Evolutionary conservation across 148 eudicot genomes (phyloP), one percentile per base, ranked within the genome.

Genomic region (Polygonum maritimum): DNA sequence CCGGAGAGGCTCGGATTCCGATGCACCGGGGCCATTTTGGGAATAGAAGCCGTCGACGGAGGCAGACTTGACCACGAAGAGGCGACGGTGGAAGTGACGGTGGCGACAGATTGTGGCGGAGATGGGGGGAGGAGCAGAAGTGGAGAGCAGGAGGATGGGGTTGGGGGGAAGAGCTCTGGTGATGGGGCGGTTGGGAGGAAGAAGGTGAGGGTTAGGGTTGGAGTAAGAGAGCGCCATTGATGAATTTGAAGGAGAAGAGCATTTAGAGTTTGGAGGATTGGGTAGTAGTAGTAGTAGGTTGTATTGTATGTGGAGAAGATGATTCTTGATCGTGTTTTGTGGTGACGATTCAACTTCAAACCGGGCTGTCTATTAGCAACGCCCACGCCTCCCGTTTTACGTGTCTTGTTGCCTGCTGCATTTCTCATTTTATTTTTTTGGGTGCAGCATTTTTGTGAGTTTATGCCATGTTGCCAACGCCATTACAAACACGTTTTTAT

Each of bases 21-120:
- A 1, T 73, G 74, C 7, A 74, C 78, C 2, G 77, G 51, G 12
- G 26, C 41, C 60, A 60, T 40, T 69, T 8, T 44, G 14, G 19
- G 78, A 31, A 2, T 85, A 80, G 7, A 84, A 73, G 12, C 95
- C 93, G 55, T 90, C 85, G 4, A 85, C 67, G 5, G 89, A n/a
- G 62, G 88, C 81, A 14, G 91, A 85, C 67, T 87, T 86, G 47
- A 76, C 73, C 2, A 76, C 38, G 9, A 74, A 41, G 41, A 73
- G 33, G 44, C 33, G 76, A 40, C 74, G 77, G 62, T 76, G 73
- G 39, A 11, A 38, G 39, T 11, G 22, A 48, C 38, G 71, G 71
- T 14, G 49, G 55, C 26, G 72, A 71, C 49, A 40, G 6, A 33
- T 33, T 62, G 35, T 78, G 71, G 58, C 39, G 78, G 51, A 36